Base-by-base conservation (phyloP, 257 asterid species). In the Cynanchum wilfordii region DNA sequence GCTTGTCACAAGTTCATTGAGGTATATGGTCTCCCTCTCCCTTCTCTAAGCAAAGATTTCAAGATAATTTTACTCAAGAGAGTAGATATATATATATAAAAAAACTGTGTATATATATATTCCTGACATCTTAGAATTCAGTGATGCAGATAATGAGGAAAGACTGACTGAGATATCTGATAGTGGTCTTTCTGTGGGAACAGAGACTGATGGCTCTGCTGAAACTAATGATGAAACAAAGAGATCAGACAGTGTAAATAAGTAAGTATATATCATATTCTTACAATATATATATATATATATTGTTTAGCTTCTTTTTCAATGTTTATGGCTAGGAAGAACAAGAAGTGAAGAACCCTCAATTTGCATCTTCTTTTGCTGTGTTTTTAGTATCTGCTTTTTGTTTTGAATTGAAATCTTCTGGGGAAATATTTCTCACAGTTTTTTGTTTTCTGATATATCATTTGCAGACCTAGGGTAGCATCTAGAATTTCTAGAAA, bases 121-220 rank as follows among this genome's bases (percentile, higher is more conserved):
- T 16, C 69, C 70, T 78, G 71, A 64, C 58, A 54, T 30, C 40
- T 47, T 78, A 79, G 77, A 73, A 68, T 70, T 70, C 58, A 70
- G 64, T 36, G 42, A 68, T 69, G 77, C 75, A 71, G 83, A 78
- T 69, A 73, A 68, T 42, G 65, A 60, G 55, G 78, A 82, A 51
- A 78, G 68, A 76, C 60, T 29, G 19, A 51, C 67, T 56, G 54
- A 77, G 30, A 66, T 75, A 65, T 80, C 80, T 81, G 80, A 80
- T 73, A 55, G 36, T 76, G 66, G 71, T 75, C 68, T 82, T 76
- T 81, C 67, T 82, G 63, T 81, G 85, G 81, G 73, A 74, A 77
- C 89, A 85, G 92, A 80, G 75, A 55, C 86, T 86, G 85, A 87
- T 71, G 84, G 71, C 80, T 72, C 69, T 42, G 68, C 7, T 17